These are phyloP conservation scores for Psidium guajava DNA, from an alignment of 345 rosid genomes.

Conservation along the genomic window DNA sequence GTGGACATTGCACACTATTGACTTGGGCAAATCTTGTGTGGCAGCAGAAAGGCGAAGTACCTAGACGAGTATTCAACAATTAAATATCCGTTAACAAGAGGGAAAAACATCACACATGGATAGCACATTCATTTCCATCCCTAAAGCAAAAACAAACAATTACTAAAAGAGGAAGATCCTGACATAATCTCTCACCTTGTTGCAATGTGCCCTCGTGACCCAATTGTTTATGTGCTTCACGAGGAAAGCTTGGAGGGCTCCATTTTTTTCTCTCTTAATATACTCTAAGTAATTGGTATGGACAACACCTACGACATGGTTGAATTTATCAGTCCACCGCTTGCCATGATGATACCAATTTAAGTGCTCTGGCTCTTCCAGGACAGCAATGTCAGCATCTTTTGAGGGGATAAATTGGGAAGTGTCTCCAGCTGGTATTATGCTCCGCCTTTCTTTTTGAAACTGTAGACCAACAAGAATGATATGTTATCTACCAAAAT, in stretches of 20 bases:
- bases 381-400: constrained; percentile 89
- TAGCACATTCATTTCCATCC: background rate
- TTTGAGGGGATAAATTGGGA: constrained; percentile 76
- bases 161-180: background rate
- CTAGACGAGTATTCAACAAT: constrained; percentile 19
- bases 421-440: constrained; percentile 94
- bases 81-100: background rate
- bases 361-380: constrained; percentile 96
- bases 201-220: constrained; percentile 86
- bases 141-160: background rate
- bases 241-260: constrained; percentile 86
- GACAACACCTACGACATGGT: constrained; percentile 91
- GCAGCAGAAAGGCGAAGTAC: constrained; percentile 97
- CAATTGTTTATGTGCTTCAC: constrained; percentile 89
- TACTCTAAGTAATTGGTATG: constrained; percentile 98
- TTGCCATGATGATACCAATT: constrained; percentile 97
- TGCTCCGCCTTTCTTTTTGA: constrained; percentile 85
- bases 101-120: background rate
- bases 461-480: constrained; percentile 30
- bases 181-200: constrained; percentile 42
- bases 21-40: constrained; percentile 86
- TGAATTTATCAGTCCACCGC: constrained; percentile 96
- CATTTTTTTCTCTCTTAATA: constrained; percentile 93
- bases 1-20: constrained; percentile 89
- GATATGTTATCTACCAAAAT: background rate